Base-by-base conservation (phyloP, 768 basidiomycete genomes). In the Candolleomyces efflorescens region DNA sequence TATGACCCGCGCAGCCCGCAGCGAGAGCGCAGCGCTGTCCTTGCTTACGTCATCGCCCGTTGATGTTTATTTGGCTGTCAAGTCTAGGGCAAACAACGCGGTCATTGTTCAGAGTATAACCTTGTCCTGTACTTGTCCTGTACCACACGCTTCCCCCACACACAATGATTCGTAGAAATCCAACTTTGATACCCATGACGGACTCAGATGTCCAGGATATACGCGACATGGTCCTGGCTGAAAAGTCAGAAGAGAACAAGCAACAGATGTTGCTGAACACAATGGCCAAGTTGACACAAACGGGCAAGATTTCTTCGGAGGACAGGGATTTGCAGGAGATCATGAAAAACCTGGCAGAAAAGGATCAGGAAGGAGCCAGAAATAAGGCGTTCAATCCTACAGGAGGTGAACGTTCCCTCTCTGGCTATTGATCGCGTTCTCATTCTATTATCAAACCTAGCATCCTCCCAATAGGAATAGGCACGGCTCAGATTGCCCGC, bases 141-240 rank as follows among this genome's bases (percentile, higher is more conserved):
- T 38, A 52, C 53, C 39, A 17, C 9, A 43, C 18, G 15, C 17
- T 43, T 43, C 9, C 18, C 18, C 13, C 41, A 27, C 3, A 43
- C 24, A 58, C 48, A 46, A 85, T 93, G 91, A 89, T 93, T 66
- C 84, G 91, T 51, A 79, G 90, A 50, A 78, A 80, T 20, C 90
- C 91, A 5, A 90, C 90, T 1, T 78, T 88, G 55, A 88, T 93
- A 61, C 81, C 80, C 26, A 84, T 93, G 82, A 82, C 76, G 59
- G 90, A 92, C 68, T 69, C 77, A 20, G 91, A 92, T 68, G 86
- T 93, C 26, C 87, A 92, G 73, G 89, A 90, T 60, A 76, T 92
- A 43, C 83, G 89, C 43, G 82, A 86, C 50, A 69, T 86, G 65
- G 75, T 83, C 3, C 72, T 73, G 23, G 74, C 79, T 61, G 80